Conservation (phyloP, 2,329 filamentous ascomycete genomes). For the Eurotiales sp. region DNA sequence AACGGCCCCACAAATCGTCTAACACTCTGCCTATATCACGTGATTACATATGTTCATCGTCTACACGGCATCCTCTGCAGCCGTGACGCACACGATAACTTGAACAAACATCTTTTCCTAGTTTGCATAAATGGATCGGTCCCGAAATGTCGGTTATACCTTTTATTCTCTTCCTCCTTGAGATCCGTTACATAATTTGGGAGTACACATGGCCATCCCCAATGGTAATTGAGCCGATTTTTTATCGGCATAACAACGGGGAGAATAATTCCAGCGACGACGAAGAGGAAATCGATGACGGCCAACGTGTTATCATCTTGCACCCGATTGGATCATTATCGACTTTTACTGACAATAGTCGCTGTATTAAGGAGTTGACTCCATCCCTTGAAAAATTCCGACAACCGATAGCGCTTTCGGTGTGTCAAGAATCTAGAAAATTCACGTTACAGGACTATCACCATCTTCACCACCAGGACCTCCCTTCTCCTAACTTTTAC, state of each 20-base stretch:
- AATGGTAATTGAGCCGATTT: not conserved
- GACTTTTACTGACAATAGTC: not conserved
- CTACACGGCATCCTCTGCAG: no score
- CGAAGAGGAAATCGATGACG: not conserved
- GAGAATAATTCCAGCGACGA: not conserved
- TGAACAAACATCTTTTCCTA: no score
- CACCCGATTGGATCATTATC: not conserved
- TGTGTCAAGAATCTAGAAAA: not conserved
- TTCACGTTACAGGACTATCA: not conserved
- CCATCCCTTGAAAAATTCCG: not conserved
- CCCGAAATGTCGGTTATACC: not conserved
- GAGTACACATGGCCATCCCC: not conserved
- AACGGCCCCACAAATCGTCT: no score
- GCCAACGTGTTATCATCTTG: not conserved
- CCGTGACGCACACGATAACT: no score
- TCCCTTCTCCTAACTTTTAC: not conserved
- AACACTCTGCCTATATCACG: no score
- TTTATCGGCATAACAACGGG: not conserved
- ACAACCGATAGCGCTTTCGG: not conserved
- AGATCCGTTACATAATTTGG: not conserved
- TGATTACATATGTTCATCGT: no score
- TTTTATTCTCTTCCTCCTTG: not conserved
- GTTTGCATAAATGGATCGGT: no score
- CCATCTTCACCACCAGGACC: not conserved
- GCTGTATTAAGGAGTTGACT: no score